A percentile compares a stretch with the other conserved stretches of the same genome.
phyloP scores from a whole-genome alignment of 768 basidiomycete species.

The Suillus tomentosus region DNA sequence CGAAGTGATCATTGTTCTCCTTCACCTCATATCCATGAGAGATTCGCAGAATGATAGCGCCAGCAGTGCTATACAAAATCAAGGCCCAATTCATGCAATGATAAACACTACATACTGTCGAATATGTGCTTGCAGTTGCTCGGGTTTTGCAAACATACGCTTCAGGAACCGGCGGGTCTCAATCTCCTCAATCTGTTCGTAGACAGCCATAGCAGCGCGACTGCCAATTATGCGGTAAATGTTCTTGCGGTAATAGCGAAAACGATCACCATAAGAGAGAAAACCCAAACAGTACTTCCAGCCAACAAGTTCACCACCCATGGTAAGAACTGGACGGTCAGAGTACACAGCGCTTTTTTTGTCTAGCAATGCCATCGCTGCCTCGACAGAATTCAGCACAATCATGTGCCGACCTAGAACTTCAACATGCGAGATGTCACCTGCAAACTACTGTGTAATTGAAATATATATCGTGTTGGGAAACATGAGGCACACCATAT shows the following conservation, averaged over 20 bases:
- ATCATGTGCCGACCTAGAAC: constrained; percentile 61
- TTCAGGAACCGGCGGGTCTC: constrained; percentile 46
- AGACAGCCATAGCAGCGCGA: constrained; percentile 37
- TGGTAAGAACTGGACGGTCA: constrained; percentile 53
- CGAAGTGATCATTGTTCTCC: constrained; percentile 51
- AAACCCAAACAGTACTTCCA: constrained; percentile 38
- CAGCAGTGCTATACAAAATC: constrained; percentile 41
- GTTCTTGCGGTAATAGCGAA: constrained; percentile 44
- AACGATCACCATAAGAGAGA: constrained; percentile 40
- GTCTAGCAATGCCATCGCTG: constrained; percentile 61
- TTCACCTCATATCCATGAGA: constrained; percentile 59
- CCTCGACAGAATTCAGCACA: constrained; percentile 52
- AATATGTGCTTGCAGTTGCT: constrained; percentile 38
- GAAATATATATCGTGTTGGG: background rate
- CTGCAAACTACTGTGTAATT: constrained; percentile 29
- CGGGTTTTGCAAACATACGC: constrained; percentile 40
- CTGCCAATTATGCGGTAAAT: constrained; percentile 44
- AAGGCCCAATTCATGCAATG: constrained; percentile 5
- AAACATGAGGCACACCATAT: constrained; percentile 35
- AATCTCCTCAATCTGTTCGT: constrained; percentile 37
- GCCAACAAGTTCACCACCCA: constrained; percentile 39
- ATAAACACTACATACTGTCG: constrained; percentile 37
- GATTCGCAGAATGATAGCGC: constrained; percentile 53
- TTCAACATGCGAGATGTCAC: constrained; percentile 61
- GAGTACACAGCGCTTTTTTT: constrained; percentile 68